These are phyloP conservation scores for Solanum raphanifolium DNA, from an alignment of 257 asterid species.

Conservation along the genomic window DNA sequence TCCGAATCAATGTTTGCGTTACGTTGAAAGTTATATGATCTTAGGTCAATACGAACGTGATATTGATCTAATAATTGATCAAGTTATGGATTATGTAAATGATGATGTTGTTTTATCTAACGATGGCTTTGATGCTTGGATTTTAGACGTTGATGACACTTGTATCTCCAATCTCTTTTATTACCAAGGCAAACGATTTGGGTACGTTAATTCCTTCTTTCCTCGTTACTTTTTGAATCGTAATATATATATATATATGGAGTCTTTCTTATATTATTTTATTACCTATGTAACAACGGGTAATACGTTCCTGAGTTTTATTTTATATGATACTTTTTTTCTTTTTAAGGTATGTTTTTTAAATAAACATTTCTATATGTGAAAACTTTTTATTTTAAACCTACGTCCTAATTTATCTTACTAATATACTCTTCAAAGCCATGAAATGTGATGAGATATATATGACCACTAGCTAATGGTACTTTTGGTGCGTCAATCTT, in stretches of 20 bases:
- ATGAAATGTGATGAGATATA: not conserved
- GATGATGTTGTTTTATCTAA: constrained; percentile 2
- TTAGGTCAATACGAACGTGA: constrained; percentile 44
- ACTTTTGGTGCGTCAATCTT: not conserved
- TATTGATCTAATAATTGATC: not conserved
- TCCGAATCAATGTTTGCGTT: constrained; percentile 9
- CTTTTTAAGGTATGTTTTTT: too few relatives aligned
- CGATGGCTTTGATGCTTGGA: constrained; percentile 56
- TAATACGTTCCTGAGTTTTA: too few relatives aligned
- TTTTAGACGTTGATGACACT: constrained; percentile 57
- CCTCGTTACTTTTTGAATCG: not conserved
- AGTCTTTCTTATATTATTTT: too few relatives aligned
- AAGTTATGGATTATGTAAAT: constrained; percentile 15
- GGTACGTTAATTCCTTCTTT: constrained; percentile 3
- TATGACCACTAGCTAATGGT: not conserved
- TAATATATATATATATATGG: too few relatives aligned
- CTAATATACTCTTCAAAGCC: not conserved
- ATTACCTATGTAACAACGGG: too few relatives aligned
- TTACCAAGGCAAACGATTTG: constrained; percentile 32
- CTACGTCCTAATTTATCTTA: not conserved
- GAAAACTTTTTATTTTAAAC: not conserved
- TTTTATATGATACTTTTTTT: not conserved
- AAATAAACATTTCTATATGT: not conserved
- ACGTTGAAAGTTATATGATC: constrained; percentile 24
- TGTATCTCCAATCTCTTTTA: constrained; percentile 50